These are phyloP conservation scores for Fennellomyces sp. DNA, from an alignment of 371 early-diverging fungal genomes.

Conservation along the genomic window DNA sequence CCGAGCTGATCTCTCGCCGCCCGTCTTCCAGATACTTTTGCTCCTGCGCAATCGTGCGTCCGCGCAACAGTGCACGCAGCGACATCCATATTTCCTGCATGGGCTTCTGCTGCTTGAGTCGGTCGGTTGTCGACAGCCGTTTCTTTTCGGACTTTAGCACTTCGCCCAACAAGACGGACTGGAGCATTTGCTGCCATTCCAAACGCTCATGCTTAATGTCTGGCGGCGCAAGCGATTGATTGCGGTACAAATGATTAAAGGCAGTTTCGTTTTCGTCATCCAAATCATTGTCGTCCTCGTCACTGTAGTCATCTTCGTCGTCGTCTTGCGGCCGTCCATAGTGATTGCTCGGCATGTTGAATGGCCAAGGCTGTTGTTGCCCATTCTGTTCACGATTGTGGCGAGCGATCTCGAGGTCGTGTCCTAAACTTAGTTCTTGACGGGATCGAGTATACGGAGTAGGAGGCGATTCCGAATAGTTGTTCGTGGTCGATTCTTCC, in stretches of 20 bases:
- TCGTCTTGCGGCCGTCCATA: conserved; percentile 16
- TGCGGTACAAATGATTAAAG: conserved; percentile 37
- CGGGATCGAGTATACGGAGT: background rate
- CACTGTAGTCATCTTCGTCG: conserved; percentile 39
- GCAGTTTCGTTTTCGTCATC: conserved; percentile 39
- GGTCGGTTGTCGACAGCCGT: conserved; percentile 62
- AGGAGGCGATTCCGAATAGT: background rate
- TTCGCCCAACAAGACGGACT: conserved; percentile 84
- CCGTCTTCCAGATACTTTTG: conserved; percentile 68
- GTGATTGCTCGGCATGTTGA: conserved; percentile 14
- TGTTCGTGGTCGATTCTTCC: background rate
- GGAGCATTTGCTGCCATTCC: conserved; percentile 87
- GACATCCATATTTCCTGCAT: conserved; percentile 80
- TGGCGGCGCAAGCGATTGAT: conserved; percentile 41
- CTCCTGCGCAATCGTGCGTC: conserved; percentile 67
- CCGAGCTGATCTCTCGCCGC: conserved; percentile 64
- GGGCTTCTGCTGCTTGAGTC: conserved; percentile 52
- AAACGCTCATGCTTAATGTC: conserved; percentile 71
- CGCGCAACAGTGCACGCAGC: conserved; percentile 67
- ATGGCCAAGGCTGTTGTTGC: conserved; percentile 22
- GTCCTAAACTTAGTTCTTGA: background rate
- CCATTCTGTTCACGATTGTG: background rate
- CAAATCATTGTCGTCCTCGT: conserved; percentile 26
- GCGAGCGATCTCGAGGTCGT: background rate
- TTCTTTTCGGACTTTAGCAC: conserved; percentile 85